Conservation (phyloP, 106 monocot species). For the Alisma plantagoaquatica region DNA sequence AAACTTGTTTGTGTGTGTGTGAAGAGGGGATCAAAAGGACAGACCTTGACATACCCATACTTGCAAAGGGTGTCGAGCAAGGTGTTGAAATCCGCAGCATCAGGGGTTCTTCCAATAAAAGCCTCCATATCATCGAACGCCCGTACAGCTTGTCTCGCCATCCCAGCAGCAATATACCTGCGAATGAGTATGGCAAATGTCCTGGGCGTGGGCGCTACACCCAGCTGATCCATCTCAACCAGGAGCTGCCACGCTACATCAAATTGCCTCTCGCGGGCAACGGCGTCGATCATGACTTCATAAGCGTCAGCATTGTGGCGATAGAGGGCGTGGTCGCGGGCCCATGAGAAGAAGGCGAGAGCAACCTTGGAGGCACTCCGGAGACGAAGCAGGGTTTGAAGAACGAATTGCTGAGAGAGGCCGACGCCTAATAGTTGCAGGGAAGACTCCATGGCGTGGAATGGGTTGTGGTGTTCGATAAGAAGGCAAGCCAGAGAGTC, state of each 20-base stretch:
- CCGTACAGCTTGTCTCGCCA: constrained; percentile 65
- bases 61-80: constrained; percentile 94
- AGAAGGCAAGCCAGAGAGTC: constrained; percentile 59
- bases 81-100: constrained; percentile 43
- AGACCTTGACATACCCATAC: constrained; percentile 85
- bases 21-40: not conserved
- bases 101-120: constrained; percentile 56
- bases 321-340: constrained; percentile 38
- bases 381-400: constrained; percentile 86
- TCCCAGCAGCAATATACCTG: constrained; percentile 62
- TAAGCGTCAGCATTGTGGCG: constrained; percentile 39
- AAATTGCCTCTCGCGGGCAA: constrained; percentile 75
- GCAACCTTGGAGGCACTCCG: constrained; percentile 78
- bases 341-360: constrained; percentile 69
- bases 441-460: constrained; percentile 82
- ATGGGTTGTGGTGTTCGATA: constrained; percentile 89
- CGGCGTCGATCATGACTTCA: constrained; percentile 56
- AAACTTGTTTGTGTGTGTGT: too few species aligned
- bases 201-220: constrained; percentile 28
- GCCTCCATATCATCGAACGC: constrained; percentile 95
- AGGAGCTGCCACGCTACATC: constrained; percentile 83
- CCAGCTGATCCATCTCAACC: constrained; percentile 63
- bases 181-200: constrained; percentile 60
- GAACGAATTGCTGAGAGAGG: constrained; percentile 37
- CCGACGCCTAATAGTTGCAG: constrained; percentile 53